phyloP scores from a whole-genome alignment of 2,329 filamentous ascomycete species.

The Fusarium anguioides region DNA sequence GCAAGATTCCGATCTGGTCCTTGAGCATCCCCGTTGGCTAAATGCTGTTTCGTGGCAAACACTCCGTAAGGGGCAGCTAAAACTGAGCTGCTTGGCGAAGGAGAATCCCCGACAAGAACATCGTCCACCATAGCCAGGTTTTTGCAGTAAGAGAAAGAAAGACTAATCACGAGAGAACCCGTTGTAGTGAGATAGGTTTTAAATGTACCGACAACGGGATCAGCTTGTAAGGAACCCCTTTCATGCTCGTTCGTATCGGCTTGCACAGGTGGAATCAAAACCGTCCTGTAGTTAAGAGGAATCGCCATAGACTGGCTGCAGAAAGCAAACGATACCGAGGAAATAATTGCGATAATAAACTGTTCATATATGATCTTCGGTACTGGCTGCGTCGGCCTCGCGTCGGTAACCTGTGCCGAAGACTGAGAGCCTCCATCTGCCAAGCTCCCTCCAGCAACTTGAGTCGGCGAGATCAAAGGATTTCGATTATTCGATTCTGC shows the following conservation, averaged over 20 bases:
- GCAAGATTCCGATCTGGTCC: slow-evolving; percentile 52
- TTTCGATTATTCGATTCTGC: slow-evolving; percentile 52
- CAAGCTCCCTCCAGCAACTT: slow-evolving; percentile 12
- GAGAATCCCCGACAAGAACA: slow-evolving; percentile 52
- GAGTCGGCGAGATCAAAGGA: slow-evolving; percentile 34
- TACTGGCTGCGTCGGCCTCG: slow-evolving; percentile 38
- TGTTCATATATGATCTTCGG: slow-evolving; percentile 63
- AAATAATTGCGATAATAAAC: slow-evolving; percentile 64
- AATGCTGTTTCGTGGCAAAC: slow-evolving; percentile 46
- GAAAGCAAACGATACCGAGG: slow-evolving; percentile 62
- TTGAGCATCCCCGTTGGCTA: slow-evolving; percentile 35
- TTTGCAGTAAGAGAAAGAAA: slow-evolving; percentile 60
- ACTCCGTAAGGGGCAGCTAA: slow-evolving; percentile 66
- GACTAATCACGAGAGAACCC: slow-evolving; percentile 62
- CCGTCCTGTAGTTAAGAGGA: slow-evolving; percentile 64
- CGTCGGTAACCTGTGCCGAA: slow-evolving; percentile 45
- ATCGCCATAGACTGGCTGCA: slow-evolving; percentile 61
- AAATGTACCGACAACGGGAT: slow-evolving; percentile 60
- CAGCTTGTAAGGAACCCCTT: slow-evolving; percentile 26
- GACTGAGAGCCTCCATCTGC: slow-evolving; percentile 46
- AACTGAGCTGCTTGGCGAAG: slow-evolving; percentile 58
- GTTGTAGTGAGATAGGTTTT: slow-evolving; percentile 67
- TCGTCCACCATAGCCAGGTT: slow-evolving; percentile 62
- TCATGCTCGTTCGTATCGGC: slow-evolving; percentile 29
- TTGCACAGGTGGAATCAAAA: slow-evolving; percentile 56